Evolutionary conservation across 768 basidiomycete species (phyloP).

Genomic region (Trametes meyenii): DNA sequence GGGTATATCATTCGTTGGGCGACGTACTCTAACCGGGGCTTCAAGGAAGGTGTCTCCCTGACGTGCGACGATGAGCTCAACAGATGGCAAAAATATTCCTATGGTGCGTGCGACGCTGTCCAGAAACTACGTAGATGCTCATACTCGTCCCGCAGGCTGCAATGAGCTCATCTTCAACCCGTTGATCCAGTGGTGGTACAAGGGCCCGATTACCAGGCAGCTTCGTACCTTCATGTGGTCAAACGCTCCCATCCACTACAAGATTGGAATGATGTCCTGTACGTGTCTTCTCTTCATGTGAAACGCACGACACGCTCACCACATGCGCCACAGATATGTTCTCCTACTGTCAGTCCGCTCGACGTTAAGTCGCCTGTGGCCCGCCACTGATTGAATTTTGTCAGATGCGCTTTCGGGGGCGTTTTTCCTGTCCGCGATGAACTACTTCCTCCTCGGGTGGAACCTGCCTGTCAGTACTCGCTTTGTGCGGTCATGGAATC

Average conservation of each 20-base stretch:
- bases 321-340: conserved; percentile 41
- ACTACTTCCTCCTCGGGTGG: conserved; percentile 66
- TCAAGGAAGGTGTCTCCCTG: conserved; percentile 92
- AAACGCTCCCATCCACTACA: conserved; percentile 77
- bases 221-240: conserved; percentile 80
- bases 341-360: conserved; percentile 42
- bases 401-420: conserved; percentile 65
- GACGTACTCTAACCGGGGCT: conserved; percentile 80
- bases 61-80: conserved; percentile 91
- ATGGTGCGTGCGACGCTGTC: too few relatives aligned
- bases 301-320: neutral
- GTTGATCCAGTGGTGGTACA: conserved; percentile 70
- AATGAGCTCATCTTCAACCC: conserved; percentile 88
- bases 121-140: too few relatives aligned
- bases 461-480: conserved; percentile 42
- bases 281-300: conserved; percentile 36
- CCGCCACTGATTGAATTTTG: neutral
- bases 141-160: conserved; percentile 45
- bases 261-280: conserved; percentile 77
- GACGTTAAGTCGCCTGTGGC: too few relatives aligned
- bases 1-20: conserved; percentile 86
- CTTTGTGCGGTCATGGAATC: conserved; percentile 12
- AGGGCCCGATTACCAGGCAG: conserved; percentile 84
- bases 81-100: conserved; percentile 82
- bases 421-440: conserved; percentile 62